Conservation (phyloP, 1,139 yeast species). For the Suhomyces terraborum region DNA sequence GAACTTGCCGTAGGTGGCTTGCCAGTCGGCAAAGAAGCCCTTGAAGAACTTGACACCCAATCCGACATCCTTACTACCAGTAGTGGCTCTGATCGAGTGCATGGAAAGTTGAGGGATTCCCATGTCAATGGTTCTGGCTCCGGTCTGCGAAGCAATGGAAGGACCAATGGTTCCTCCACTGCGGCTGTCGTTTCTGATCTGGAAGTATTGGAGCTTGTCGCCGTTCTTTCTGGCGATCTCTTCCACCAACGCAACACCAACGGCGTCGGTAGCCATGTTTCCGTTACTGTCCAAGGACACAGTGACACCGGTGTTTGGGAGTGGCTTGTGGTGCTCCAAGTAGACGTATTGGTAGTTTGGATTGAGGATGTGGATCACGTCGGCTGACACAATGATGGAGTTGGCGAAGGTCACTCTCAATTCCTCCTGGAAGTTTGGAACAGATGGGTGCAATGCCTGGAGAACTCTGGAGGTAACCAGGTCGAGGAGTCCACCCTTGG, state of each 20-base stretch:
- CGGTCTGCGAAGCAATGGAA: conserved; percentile 60
- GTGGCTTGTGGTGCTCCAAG: conserved; percentile 72
- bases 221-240: conserved; percentile 63
- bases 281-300: conserved; percentile 75
- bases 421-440: conserved; percentile 26
- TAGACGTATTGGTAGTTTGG: conserved; percentile 65
- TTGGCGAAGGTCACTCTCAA: conserved; percentile 49
- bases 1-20: conserved; percentile 45
- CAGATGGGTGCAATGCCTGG: conserved; percentile 19
- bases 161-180: conserved; percentile 88
- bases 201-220: conserved; percentile 67
- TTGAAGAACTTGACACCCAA: conserved; percentile 65
- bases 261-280: conserved; percentile 78
- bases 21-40: conserved; percentile 65
- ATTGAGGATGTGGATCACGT: conserved; percentile 64
- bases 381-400: conserved; percentile 63
- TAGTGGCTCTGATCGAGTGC: conserved; percentile 80
- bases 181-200: conserved; percentile 68
- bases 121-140: conserved; percentile 74
- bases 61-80: conserved; percentile 71
- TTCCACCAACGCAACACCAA: conserved; percentile 65
- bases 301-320: conserved; percentile 75
- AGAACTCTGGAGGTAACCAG: conserved; percentile 44
- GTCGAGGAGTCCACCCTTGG: conserved; percentile 54
- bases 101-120: conserved; percentile 79